Evolutionary conservation across 768 basidiomycete species (phyloP), one percentile per base, ranked within the genome.

Genomic region (Tricholoma bakamatsutake): DNA sequence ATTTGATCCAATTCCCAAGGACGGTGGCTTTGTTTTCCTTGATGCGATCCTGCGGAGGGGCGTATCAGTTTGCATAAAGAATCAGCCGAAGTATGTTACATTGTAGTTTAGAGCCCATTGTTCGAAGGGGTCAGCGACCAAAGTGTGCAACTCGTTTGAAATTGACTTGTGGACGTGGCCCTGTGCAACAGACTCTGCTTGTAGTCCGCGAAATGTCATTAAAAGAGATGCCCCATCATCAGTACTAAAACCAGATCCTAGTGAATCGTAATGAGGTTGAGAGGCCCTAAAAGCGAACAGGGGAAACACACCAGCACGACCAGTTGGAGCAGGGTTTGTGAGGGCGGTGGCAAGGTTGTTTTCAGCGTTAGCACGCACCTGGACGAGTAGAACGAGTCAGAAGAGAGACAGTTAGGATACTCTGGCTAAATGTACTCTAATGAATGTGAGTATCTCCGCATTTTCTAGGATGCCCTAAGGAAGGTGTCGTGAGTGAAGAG

Each of bases 161-260:
- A 90, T 79, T 17, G 76, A 75, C 53, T 73, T 78, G 72, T 96
- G 91, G 1, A 81, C 79, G 62, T 84, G 80, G n/a, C 89, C 93
- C 63, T 95, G 87, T 12, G 73, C 70, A 10, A 67, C 65, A 7
- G 88, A 83, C 69, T 93, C 90, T 58, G 78, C 77, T 64, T 92
- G 88, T 35, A 93, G 78, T 13, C 90, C 89, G 12, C 83, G 84
- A 68, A 93, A 90, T 1, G 89, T 80, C 73, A 87, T 81, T 42
- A 88, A 77, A 12, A 93, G 73, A 1, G 91, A 90, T 17, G 91
- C 91, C 8, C 91, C 91, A 57, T 93, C 91, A 63, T 93, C 91
- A n/a, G 77, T 80, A 56, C 74, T 73, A 63, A 92, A 94, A 28
- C 86, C 90, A 6, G 76, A 74, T 57, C 78, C 84, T 85, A 59